A percentile compares a stretch with the other conserved stretches of the same genome.
Conservation (phyloP, 106 monocot genomes). For the Allium sativum region DNA sequence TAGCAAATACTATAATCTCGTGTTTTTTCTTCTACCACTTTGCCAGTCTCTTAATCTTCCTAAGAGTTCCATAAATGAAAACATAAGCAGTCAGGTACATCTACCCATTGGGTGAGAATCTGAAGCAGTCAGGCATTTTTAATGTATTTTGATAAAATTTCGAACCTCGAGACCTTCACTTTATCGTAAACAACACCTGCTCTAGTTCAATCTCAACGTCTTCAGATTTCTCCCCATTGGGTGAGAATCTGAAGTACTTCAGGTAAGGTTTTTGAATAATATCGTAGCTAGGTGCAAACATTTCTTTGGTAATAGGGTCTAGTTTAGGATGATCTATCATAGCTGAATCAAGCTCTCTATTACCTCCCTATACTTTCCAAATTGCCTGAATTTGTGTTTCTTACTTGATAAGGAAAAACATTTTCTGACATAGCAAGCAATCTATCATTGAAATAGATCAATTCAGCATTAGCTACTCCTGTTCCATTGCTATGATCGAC, state of each 20-base stretch:
- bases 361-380: constrained; percentile 59
- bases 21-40: no score
- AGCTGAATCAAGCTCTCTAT: constrained; percentile 34
- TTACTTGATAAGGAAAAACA: no score
- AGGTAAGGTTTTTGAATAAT: constrained; percentile 56
- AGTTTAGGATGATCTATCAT: constrained; percentile 90
- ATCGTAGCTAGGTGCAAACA: constrained; percentile 75
- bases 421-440: no score
- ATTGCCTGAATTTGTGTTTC: no score
- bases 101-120: constrained; percentile 37
- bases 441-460: constrained; percentile 51
- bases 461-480: constrained; percentile 76
- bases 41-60: constrained; percentile 23
- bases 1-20: no score
- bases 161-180: constrained; percentile 31
- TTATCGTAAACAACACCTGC: constrained; percentile 42
- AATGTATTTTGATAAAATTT: constrained; percentile 35
- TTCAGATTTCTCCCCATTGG: constrained; percentile 26
- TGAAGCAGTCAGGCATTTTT: constrained; percentile 16
- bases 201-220: constrained; percentile 45
- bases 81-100: constrained; percentile 55
- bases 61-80: constrained; percentile 53
- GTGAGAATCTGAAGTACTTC: constrained; percentile 57
- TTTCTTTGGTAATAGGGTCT: constrained; percentile 51
- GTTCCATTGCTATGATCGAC: constrained; percentile 43